A percentile compares a stretch with the other conserved stretches of the same genome.
phyloP scores from a whole-genome alignment of 805 yeast genomes.

The Wickerhamiella sergipiensis region DNA sequence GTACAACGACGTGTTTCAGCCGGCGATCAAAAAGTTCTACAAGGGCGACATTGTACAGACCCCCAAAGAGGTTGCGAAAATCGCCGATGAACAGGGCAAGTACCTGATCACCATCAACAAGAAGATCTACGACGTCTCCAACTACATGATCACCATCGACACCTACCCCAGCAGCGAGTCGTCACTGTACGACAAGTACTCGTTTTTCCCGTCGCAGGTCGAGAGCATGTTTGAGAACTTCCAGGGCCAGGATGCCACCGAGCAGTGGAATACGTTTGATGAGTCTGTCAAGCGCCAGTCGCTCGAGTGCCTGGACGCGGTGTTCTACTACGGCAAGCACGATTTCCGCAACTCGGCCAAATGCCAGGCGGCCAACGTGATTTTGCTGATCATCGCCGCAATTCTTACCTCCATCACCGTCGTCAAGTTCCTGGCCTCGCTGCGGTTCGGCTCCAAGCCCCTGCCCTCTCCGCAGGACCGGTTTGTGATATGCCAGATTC shows the following conservation, averaged over 20 bases:
- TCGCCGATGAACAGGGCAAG: conserved; percentile 15
- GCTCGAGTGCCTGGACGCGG: conserved; percentile 25
- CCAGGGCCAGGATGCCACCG: conserved; percentile 27
- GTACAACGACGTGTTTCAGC: conserved; percentile 26
- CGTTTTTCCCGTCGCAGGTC: conserved; percentile 24
- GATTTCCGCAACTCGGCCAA: conserved; percentile 29
- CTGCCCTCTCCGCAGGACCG: conserved; percentile 28
- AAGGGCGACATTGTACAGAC: conserved; percentile 28
- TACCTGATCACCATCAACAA: conserved; percentile 24
- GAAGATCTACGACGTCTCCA: conserved; percentile 27
- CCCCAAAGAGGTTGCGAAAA: conserved; percentile 16
- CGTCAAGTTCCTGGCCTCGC: conserved; percentile 27
- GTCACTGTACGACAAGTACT: conserved; percentile 19
- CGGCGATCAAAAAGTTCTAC: conserved; percentile 23
- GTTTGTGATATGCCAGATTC: conserved; percentile 31
- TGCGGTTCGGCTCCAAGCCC: conserved; percentile 26
- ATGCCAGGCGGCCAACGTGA: conserved; percentile 29
- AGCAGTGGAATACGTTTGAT: conserved; percentile 18
- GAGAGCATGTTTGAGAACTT: conserved; percentile 21
- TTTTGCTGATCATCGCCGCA: conserved; percentile 27
- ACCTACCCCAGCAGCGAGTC: conserved; percentile 17
- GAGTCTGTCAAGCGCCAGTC: conserved; percentile 17
- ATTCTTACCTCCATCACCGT: conserved; percentile 27
- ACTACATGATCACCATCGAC: conserved; percentile 24
- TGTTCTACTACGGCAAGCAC: conserved; percentile 24